Percentiles rank a stretch among this genome's conserved stretches.
Conservation (phyloP, 768 basidiomycete species). For the Neoboletus brunneissimus region DNA sequence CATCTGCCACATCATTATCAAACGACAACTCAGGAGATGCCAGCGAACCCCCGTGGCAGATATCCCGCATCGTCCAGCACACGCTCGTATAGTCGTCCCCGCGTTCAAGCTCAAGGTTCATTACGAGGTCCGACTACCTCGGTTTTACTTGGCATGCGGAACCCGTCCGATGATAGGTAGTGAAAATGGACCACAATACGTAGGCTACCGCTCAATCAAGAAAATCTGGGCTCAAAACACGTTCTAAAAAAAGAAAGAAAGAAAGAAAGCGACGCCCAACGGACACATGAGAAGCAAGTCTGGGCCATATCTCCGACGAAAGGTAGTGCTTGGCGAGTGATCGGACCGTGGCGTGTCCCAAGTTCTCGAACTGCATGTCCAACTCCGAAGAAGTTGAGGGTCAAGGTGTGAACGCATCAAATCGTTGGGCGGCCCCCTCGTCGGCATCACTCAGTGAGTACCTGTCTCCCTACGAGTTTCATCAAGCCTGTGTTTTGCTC, state of each 20-base stretch:
- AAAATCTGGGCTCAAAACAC: background rate
- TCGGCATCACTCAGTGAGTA: background rate
- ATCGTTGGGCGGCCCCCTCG: background rate
- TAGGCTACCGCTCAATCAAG: background rate
- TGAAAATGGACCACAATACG: background rate
- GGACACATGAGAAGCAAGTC: no score
- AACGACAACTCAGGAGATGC: background rate
- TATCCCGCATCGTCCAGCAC: background rate
- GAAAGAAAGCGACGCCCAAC: no score
- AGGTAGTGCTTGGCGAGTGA: background rate
- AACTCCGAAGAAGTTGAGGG: background rate
- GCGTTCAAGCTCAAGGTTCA: background rate
- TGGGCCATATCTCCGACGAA: background rate
- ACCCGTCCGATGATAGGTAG: background rate
- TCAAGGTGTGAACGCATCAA: background rate
- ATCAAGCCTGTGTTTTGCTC: background rate
- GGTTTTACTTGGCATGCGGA: background rate
- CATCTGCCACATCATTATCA: background rate
- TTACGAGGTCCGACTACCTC: background rate
- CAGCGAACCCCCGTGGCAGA: background rate
- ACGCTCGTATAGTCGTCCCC: background rate
- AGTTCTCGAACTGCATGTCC: background rate
- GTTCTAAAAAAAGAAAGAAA: background rate
- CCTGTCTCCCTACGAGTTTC: background rate
- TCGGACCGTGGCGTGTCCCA: background rate